These are phyloP conservation scores for Acacia crassicarpa DNA, from an alignment of 306 rosid species.

Conservation along the genomic window DNA sequence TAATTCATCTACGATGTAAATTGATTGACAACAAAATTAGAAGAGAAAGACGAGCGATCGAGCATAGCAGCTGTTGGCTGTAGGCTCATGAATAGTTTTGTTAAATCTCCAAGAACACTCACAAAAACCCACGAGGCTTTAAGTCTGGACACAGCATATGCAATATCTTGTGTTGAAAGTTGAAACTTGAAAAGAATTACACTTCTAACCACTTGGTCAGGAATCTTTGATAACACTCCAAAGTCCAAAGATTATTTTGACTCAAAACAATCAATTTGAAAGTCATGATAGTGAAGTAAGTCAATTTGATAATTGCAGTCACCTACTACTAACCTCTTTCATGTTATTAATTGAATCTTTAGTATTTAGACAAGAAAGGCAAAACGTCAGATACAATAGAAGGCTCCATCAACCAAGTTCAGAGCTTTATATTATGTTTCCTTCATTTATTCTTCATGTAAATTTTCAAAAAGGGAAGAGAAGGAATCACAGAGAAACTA, in stretches of 20 bases:
- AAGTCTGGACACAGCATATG: not conserved
- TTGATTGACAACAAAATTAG: too few relatives aligned
- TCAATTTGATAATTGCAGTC: not conserved
- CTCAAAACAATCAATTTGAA: conserved; percentile 14
- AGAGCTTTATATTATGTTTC: conserved; percentile 10
- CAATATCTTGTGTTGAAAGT: not conserved
- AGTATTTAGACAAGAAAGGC: not conserved
- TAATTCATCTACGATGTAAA: too few relatives aligned
- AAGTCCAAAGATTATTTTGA: not conserved
- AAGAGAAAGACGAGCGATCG: too few relatives aligned
- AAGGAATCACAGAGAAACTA: not conserved
- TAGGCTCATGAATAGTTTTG: too few relatives aligned
- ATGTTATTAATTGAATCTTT: not conserved
- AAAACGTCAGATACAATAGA: not conserved
- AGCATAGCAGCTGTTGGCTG: too few relatives aligned
- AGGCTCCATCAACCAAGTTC: not conserved
- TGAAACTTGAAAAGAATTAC: not conserved
- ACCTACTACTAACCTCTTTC: not conserved
- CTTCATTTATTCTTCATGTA: not conserved
- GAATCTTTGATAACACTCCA: not conserved
- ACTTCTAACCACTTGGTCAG: not conserved
- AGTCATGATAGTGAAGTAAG: not conserved
- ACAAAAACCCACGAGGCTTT: not conserved
- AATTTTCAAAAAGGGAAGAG: not conserved
- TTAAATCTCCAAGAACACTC: too few relatives aligned